Percentiles rank a stretch among this genome's conserved stretches.
These are phyloP conservation scores for Gaertneriomyces semiglobifer DNA, from an alignment of 192 early-diverging fungal species.

Conservation along the genomic window DNA sequence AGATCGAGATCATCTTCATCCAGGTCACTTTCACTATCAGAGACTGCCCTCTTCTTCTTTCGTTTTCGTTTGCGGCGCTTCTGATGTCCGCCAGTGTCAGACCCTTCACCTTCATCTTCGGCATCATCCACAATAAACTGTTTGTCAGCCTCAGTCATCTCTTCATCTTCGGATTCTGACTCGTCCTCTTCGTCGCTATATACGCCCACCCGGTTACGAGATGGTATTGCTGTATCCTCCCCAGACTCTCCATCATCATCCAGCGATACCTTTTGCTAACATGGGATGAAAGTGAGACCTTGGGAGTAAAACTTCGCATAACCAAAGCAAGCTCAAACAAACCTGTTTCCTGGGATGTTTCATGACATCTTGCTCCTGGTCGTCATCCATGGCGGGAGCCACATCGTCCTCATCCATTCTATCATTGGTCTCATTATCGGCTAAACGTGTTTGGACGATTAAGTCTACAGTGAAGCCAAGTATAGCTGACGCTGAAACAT, in stretches of 20 bases:
- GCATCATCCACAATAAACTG: constrained; percentile 56
- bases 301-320: no score
- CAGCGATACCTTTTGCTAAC: neutral
- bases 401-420: no score
- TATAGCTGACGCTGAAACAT: no score
- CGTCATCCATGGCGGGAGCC: no score
- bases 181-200: constrained; percentile 38
- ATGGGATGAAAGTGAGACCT: no score
- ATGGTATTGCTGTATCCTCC: constrained; percentile 28
- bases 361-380: no score
- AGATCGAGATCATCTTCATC: constrained; percentile 93
- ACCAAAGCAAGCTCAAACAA: no score
- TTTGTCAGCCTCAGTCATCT: constrained; percentile 51
- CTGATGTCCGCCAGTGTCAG: constrained; percentile 10
- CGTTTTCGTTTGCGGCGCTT: constrained; percentile 54
- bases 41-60: constrained; percentile 49
- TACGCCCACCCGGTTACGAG: constrained; percentile 21
- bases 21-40: constrained; percentile 63
- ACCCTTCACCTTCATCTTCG: constrained; percentile 40
- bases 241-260: constrained; percentile 24
- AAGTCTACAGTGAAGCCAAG: no score
- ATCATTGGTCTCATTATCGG: no score
- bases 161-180: constrained; percentile 35
- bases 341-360: no score
- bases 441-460: no score